Evolutionary conservation across 768 basidiomycete genomes (phyloP), one percentile per base, ranked within the genome.

Genomic region (Coprinopsis cinerea): DNA sequence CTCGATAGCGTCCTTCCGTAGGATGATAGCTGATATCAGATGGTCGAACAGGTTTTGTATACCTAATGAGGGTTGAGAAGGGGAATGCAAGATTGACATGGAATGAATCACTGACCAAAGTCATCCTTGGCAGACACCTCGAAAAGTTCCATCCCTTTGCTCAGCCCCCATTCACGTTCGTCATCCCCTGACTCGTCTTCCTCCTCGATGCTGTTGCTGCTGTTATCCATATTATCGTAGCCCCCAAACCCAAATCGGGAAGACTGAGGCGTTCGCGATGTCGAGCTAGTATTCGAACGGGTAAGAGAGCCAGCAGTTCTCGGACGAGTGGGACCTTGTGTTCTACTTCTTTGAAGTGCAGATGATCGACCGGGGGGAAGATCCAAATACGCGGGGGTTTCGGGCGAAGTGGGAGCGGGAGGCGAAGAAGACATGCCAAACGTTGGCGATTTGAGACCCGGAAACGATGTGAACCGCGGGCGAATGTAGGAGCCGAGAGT

Each of bases 51-150:
- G 75, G 43, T 76, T 69, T 64, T 85, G 77, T 52, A 96, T 86
- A 48, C 92, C 92, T 93, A 49, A 17, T 51, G 27, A 42, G 44
- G 34, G 44, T 13, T 49, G 42, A 35, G 48, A 44, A 53, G 48
- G 23, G 25, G 44, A 36, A 58, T 23, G 24, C 34, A 46, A 54
- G 23, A 44, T 25, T 30, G 49, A 50, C 39, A 55, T 49, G 49
- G 53, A 60, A 53, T 35, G 45, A 70, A 36, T 41, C 20, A 43
- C 81, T 55, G 53, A 92, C 92, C 92, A 26, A 69, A 60, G 60
- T 89, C 86, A 58, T 93, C 91, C 67, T 93, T 93, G 47, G 93
- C 87, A 37, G 90, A 93, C 17, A 95, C 90, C 62, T 95, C 90
- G 55, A 88, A 90, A 15, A 94, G 75, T 60, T 88, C 86, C 82